Evolutionary conservation across 1,284 basidiomycete genomes (phyloP).

Genomic region (Tetrapyrgos nigripes): DNA sequence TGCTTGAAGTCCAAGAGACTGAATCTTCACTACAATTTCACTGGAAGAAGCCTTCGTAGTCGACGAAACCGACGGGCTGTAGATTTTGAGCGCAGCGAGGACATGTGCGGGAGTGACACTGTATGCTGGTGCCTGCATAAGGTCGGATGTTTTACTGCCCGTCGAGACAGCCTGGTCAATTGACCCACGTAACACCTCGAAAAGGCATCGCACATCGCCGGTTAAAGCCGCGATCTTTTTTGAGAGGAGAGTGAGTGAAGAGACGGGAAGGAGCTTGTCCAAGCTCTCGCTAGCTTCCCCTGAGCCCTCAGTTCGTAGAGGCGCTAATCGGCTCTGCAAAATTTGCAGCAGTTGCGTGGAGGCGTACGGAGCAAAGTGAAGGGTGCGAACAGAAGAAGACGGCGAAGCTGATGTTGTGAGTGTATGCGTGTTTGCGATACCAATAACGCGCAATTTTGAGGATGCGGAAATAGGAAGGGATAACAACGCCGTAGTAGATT

Average conservation of each 20-base stretch:
- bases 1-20: slow-evolving; percentile 72
- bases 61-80: slow-evolving; percentile 56
- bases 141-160: slow-evolving; percentile 33
- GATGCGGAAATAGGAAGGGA: slow-evolving; percentile 59
- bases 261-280: slow-evolving; percentile 63
- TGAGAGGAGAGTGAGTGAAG: slow-evolving; percentile 69
- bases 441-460: slow-evolving; percentile 65
- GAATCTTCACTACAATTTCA: slow-evolving; percentile 69
- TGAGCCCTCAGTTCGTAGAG: slow-evolving; percentile 36
- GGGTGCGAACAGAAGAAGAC: slow-evolving; percentile 56
- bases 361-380: slow-evolving; percentile 81
- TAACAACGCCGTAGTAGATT: slow-evolving; percentile 66
- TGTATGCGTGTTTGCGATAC: slow-evolving; percentile 86
- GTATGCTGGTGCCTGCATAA: slow-evolving; percentile 47
- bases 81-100: slow-evolving; percentile 71
- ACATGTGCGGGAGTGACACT: slow-evolving; percentile 68
- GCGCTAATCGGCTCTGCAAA: slow-evolving; percentile 62
- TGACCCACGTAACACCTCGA: slow-evolving; percentile 79
- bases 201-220: slow-evolving; percentile 77
- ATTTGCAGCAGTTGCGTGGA: slow-evolving; percentile 71
- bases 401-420: slow-evolving; percentile 61
- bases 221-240: slow-evolving; percentile 81
- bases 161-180: slow-evolving; percentile 65
- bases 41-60: slow-evolving; percentile 49
- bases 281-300: slow-evolving; percentile 38